Evolutionary conservation across 192 early-diverging fungal genomes (phyloP).

Genomic region (Chytriomyces hyalinus): DNA sequence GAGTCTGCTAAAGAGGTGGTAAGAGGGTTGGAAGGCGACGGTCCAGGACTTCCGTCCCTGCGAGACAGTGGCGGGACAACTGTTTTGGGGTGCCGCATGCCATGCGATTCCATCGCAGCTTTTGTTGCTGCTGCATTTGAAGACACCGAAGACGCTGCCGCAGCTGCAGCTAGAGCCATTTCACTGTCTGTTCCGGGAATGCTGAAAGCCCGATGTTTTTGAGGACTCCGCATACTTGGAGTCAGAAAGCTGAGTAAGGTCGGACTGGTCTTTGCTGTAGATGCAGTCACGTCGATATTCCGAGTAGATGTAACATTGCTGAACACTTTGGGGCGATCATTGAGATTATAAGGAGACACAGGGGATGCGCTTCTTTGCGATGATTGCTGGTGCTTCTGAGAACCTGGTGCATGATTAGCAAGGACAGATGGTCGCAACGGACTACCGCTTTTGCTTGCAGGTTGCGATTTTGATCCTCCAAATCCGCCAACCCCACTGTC

Average conservation of each 20-base stretch:
- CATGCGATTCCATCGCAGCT: neutral
- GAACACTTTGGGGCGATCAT: too few relatives aligned
- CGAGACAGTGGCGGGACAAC: too few relatives aligned
- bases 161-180: conserved; percentile 1
- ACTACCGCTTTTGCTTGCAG: neutral
- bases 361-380: too few relatives aligned
- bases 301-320: too few relatives aligned
- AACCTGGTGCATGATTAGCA: neutral
- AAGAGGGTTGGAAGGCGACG: neutral
- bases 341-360: too few relatives aligned
- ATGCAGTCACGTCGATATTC: too few relatives aligned
- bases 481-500: too few relatives aligned
- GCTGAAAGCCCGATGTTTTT: conserved; percentile 29
- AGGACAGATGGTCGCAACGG: neutral
- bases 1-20: neutral
- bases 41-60: too few relatives aligned
- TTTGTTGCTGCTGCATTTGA: neutral
- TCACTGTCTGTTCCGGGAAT: conserved; percentile 21
- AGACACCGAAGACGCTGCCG: neutral
- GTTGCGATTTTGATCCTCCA: neutral
- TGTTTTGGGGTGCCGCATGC: neutral
- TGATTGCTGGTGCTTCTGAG: neutral
- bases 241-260: conserved; percentile 13
- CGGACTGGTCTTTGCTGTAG: neutral
- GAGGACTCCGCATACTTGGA: neutral